phyloP scores from a whole-genome alignment of 2,329 filamentous ascomycete species.

The Exophiala alcalophila region DNA sequence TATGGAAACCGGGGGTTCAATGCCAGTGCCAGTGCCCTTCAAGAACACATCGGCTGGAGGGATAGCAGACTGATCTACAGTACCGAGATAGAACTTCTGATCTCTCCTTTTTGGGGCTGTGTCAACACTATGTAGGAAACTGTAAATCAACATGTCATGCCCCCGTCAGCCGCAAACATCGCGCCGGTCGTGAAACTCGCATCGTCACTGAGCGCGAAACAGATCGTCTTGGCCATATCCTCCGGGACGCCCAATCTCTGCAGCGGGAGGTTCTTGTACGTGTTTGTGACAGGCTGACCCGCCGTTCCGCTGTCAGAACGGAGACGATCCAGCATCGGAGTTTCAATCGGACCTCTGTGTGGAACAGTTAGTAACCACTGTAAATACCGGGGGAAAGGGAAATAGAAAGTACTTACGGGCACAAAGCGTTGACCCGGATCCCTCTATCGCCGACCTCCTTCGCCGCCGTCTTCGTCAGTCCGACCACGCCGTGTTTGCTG shows the following conservation, averaged over 20 bases:
- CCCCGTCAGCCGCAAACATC: conserved; percentile 48
- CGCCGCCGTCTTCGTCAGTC: conserved; percentile 42
- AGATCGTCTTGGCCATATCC: conserved; percentile 44
- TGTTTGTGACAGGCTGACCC: conserved; percentile 15
- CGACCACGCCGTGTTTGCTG: conserved; percentile 45
- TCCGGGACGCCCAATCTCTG: conserved; percentile 54
- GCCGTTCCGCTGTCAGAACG: conserved; percentile 2
- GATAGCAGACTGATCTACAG: too few species aligned
- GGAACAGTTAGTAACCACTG: conserved; percentile 1
- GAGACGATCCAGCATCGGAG: conserved; percentile 20
- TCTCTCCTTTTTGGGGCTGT: too few species aligned
- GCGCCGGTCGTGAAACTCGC: conserved; percentile 44
- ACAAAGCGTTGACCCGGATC: conserved; percentile 40
- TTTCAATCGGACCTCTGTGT: conserved; percentile 21
- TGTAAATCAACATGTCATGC: conserved; percentile 28
- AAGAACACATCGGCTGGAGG: too few species aligned
- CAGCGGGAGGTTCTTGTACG: conserved; percentile 22
- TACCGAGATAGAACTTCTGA: too few species aligned
- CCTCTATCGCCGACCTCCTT: conserved; percentile 35
- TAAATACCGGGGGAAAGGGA: not conserved
- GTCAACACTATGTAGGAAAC: too few species aligned
- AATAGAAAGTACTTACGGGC: conserved; percentile 28
- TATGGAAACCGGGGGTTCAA: too few species aligned
- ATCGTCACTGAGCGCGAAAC: conserved; percentile 47
- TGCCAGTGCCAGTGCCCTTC: too few species aligned